Conservation (phyloP, 139 green algal species). For the Pseudopediastrum boryanum region DNA sequence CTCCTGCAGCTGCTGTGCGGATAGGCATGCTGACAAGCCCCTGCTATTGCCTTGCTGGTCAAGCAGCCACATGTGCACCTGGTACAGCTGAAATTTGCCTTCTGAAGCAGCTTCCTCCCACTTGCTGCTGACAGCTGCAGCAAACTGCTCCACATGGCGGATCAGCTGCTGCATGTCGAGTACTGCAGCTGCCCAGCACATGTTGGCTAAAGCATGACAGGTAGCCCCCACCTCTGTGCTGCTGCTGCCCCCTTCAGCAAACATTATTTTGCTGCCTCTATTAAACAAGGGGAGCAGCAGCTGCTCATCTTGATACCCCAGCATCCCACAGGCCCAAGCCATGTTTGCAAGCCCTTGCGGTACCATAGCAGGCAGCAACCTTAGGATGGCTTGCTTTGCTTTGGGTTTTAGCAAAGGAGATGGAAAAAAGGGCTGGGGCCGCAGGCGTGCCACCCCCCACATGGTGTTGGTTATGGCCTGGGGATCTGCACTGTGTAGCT, state of each 20-base stretch:
- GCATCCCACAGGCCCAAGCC: background rate
- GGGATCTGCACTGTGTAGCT: background rate
- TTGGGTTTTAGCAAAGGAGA: no score
- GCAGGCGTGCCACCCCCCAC: background rate
- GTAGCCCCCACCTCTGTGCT: background rate
- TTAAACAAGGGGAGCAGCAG: background rate
- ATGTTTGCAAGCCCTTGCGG: background rate
- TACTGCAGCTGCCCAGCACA: background rate
- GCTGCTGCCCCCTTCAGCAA: background rate
- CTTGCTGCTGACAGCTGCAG: background rate
- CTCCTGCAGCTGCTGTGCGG: constrained; percentile 23
- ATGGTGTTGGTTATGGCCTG: background rate
- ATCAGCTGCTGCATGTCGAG: no score
- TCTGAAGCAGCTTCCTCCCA: background rate
- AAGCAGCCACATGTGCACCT: background rate
- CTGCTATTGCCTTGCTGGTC: background rate
- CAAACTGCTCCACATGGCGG: no score
- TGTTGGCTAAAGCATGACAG: no score
- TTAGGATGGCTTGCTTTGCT: background rate
- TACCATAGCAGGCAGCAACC: background rate
- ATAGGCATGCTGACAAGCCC: no score
- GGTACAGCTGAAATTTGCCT: background rate
- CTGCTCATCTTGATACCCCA: constrained; percentile 5
- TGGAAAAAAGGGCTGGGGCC: background rate
- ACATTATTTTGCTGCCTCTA: background rate